A percentile compares a stretch with the other conserved stretches of the same genome.
Conservation (phyloP, 129 eudicot genomes). For the Ambrosia artemisiifolia region DNA sequence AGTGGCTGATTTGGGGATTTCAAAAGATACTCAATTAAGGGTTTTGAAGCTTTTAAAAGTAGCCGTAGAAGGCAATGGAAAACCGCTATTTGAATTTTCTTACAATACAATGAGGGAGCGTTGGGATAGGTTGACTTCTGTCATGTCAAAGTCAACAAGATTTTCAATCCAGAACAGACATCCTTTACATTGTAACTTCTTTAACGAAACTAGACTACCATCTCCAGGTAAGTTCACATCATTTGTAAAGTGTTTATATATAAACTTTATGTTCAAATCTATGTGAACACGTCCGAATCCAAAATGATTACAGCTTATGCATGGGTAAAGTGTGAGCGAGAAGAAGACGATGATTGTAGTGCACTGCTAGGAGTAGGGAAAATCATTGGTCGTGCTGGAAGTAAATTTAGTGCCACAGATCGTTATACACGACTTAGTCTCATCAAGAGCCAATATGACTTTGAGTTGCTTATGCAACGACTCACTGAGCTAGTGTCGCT, state of each 20-base stretch:
- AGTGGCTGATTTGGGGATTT: too few relatives aligned
- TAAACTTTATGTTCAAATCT: not conserved
- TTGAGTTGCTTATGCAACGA: constrained; percentile 40
- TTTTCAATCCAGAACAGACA: too few relatives aligned
- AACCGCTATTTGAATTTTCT: too few relatives aligned
- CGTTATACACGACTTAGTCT: constrained; percentile 62
- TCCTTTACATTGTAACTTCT: too few relatives aligned
- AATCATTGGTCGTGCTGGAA: constrained; percentile 54
- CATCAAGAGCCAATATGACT: constrained; percentile 57
- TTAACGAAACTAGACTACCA: too few relatives aligned
- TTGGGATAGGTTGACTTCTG: too few relatives aligned
- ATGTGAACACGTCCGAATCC: not conserved
- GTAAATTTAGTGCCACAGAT: constrained; percentile 27
- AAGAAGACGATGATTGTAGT: constrained; percentile 51
- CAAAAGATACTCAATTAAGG: too few relatives aligned
- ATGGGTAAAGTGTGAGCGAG: constrained; percentile 70
- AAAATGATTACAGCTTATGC: constrained; percentile 10
- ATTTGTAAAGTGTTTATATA: not conserved
- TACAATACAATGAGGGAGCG: too few relatives aligned
- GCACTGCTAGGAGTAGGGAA: constrained; percentile 44
- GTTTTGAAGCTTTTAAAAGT: too few relatives aligned
- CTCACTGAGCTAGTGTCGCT: constrained; percentile 32
- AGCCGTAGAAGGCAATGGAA: too few relatives aligned
- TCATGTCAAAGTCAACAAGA: too few relatives aligned
- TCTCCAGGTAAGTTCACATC: not conserved